Base-by-base conservation (phyloP, 257 asterid genomes). In the Gentiana straminea region DNA sequence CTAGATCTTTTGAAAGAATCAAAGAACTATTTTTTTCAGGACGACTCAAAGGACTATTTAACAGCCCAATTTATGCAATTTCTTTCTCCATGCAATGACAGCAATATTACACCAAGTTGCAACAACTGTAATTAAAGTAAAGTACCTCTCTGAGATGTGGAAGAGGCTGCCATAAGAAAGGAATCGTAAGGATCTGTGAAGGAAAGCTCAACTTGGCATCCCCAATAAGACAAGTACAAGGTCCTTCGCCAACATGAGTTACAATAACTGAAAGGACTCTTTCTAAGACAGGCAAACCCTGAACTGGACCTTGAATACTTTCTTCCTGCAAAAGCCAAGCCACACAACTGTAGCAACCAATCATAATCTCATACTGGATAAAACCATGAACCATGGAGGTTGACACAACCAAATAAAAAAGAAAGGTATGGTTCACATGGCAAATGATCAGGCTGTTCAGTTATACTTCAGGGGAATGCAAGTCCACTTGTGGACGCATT, bases 61-160 rank as follows among this genome's bases (percentile, higher is more conserved):
- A 41, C 1, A 41, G 46, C 46, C 2, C 46, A 41, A 41, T 41
- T 41, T 41, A 41, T 41, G 8, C 11, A 41, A 41, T 41, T 41
- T 10, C 11, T 4, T 41, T 41, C 9, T 41, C 8, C 46, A 41
- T 41, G 8, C 9, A 10, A 41, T 5, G 8, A 0, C 46, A 41
- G 8, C 8, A 41, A 41, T 4, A 41, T 10, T 39, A 39, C 7
- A 41, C 46, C 46, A 41, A 10, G 7, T 4, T 41, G 9, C 46
- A 41, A 41, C 9, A 41, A 41, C 7, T 4, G 5, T 24, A 4
- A 7, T 4, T 41, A 3, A 33, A 53, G 10, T 8, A 52, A 50
- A 68, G 52, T 81, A 88, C 98, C 98, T 83, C 94, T 79, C 81
- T 88, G 66, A 92, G 78, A 63, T 70, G 73, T 51, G 99, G 99